Evolutionary conservation across 1,139 yeast genomes (phyloP), one percentile per base, ranked within the genome.

Genomic region (Yamadazyma buinensis): DNA sequence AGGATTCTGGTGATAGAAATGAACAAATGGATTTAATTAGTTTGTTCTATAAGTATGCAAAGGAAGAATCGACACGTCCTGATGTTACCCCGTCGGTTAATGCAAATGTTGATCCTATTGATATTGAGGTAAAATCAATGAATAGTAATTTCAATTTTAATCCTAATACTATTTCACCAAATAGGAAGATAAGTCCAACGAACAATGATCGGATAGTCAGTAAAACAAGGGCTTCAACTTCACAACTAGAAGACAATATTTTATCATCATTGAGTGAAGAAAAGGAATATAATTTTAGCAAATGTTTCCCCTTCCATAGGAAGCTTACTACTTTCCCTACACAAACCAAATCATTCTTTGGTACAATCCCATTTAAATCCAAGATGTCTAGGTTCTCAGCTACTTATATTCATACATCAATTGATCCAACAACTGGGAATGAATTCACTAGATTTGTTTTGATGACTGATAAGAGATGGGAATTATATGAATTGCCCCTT

Each of bases 261-360:
- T 43, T 55, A 11, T 44, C 52, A 31, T 52, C 51, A 20, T 48
- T 61, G 21, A 61, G 59, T 39, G 73, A 71, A 43, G 63, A 63
- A 30, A 73, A 75, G 40, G 95, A 85, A 53, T 67, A 75, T 43
- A 70, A 80, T 38, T 86, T 80, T 56, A 78, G 81, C 13, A 82
- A 80, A 48, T 85, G 94, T 47, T 88, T 86, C 59, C 97, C 97
- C 1, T 75, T 80, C 38, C 85, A 84, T 54, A 66, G 95, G 37
- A 81, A 82, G 49, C 67, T 79, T 34, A 68, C 75, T 26, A 77
- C 80, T 25, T 81, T 73, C 53, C 71, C 74, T 15, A 81, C 92
- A 0, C 90, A 81, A 45, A 77, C 78, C 20, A 54, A 72, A 23
- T 70, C 66, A 38, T 61, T 77, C 34, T 64, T 54, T 48, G 67